A percentile compares a stretch with the other conserved stretches of the same genome.
phyloP scores from a whole-genome alignment of 768 basidiomycete genomes.

The Leccinum imitatum region DNA sequence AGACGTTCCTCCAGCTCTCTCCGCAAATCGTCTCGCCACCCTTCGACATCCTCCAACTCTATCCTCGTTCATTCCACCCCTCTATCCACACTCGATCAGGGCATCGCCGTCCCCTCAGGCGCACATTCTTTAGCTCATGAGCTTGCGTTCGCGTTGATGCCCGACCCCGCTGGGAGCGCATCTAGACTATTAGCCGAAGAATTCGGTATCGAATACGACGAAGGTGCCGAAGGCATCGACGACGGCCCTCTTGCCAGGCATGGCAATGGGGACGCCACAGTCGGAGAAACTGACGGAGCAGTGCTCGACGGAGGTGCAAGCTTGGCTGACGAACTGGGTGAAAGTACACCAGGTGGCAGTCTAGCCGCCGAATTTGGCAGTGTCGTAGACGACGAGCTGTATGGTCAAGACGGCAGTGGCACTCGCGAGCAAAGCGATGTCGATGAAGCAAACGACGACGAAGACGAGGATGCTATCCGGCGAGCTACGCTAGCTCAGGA shows the following conservation, averaged over 20 bases:
- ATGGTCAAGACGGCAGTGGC: constrained; percentile 11
- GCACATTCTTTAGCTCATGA: constrained; percentile 81
- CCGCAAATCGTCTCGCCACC: constrained; percentile 32
- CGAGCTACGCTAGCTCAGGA: constrained; percentile 41
- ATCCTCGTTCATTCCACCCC: constrained; percentile 26
- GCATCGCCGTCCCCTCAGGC: constrained; percentile 30
- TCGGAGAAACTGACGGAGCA: constrained; percentile 33
- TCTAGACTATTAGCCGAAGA: constrained; percentile 83
- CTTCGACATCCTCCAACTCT: constrained; percentile 22
- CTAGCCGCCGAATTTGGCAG: constrained; percentile 27
- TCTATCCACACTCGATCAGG: constrained; percentile 34
- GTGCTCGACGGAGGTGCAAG: constrained; percentile 32
- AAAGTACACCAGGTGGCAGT: constrained; percentile 15
- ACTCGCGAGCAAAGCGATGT: constrained; percentile 12
- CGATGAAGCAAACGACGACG: constrained; percentile 24
- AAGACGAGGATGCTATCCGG: constrained; percentile 28
- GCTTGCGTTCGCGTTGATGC: constrained; percentile 83
- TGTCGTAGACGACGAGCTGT: constrained; percentile 20
- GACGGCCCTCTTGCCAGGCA: constrained; percentile 26
- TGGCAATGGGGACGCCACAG: constrained; percentile 27
- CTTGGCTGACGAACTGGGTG: constrained; percentile 45
- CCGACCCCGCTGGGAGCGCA: constrained; percentile 69
- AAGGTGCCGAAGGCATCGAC: constrained; percentile 80
- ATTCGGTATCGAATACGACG: constrained; percentile 87
- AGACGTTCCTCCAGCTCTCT: constrained; percentile 29